A percentile compares a stretch with the other conserved stretches of the same genome.
phyloP scores from a whole-genome alignment of 495 filamentous ascomycete species.

The Penicillium verhagenii region DNA sequence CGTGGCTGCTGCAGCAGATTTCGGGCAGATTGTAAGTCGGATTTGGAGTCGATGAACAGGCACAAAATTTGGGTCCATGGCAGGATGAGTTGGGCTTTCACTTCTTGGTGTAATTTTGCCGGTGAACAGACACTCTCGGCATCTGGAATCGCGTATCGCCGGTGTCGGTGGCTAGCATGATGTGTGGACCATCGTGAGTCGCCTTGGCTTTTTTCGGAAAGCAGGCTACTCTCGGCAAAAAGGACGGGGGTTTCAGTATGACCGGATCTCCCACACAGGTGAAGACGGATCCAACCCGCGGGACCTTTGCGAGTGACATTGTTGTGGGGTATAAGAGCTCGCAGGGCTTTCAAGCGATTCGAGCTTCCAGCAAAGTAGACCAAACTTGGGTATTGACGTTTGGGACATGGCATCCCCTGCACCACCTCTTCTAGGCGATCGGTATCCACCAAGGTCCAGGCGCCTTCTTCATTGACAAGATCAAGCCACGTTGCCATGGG shows the following conservation, averaged over 20 bases:
- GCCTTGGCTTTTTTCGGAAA: background rate
- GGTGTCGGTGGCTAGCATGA: constrained; percentile 7
- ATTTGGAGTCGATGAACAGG: constrained; percentile 10
- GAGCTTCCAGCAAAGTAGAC: constrained; percentile 13
- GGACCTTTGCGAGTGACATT: constrained; percentile 17
- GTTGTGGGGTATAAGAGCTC: constrained; percentile 14
- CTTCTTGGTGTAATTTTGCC: constrained; percentile 7
- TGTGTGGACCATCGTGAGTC: background rate
- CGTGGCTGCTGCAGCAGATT: constrained; percentile 5
- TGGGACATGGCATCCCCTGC: background rate
- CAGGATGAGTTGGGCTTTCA: constrained; percentile 9
- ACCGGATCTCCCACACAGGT: constrained; percentile 11
- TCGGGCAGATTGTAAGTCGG: constrained; percentile 1
- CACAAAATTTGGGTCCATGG: constrained; percentile 17
- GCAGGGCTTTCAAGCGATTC: constrained; percentile 12
- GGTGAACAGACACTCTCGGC: background rate
- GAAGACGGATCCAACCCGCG: background rate
- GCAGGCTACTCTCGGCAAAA: constrained; percentile 9
- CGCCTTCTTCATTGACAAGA: background rate
- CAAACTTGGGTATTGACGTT: constrained; percentile 1
- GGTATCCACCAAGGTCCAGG: background rate
- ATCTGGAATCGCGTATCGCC: background rate
- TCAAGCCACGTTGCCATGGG: constrained; percentile 1
- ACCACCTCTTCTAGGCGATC: background rate
- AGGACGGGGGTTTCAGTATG: constrained; percentile 8